phyloP scores from a whole-genome alignment of 2,329 filamentous ascomycete genomes.

The Akanthomyces dipterigenus region DNA sequence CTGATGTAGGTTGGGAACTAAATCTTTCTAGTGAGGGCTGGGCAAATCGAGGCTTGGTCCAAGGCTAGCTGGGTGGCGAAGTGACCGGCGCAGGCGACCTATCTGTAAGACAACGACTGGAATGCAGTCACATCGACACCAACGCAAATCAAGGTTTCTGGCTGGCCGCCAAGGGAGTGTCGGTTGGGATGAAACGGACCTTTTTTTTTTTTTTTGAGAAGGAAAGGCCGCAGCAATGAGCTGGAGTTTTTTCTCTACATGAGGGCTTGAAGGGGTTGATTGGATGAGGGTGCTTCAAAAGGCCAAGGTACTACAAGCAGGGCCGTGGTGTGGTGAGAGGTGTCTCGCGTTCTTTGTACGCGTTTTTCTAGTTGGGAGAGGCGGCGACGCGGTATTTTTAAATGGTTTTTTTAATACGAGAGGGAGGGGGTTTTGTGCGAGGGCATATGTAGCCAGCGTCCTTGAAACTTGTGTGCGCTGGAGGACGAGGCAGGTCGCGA shows the following conservation, averaged over 20 bases:
- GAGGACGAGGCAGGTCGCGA: not conserved
- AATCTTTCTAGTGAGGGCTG: not conserved
- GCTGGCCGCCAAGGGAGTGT: not conserved
- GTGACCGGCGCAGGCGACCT: not conserved
- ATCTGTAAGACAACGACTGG: not conserved
- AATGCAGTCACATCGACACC: not conserved
- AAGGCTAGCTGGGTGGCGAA: no score
- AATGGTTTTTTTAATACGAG: not conserved
- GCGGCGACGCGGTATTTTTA: not conserved
- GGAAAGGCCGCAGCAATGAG: not conserved
- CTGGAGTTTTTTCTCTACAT: not conserved
- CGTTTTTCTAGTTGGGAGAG: not conserved
- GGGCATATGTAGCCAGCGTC: not conserved
- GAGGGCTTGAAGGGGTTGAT: not conserved
- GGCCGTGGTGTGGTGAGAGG: not conserved
- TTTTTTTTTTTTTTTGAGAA: no score
- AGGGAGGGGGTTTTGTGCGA: not conserved
- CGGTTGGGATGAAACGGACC: not conserved
- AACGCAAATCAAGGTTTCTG: not conserved
- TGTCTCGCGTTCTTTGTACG: not conserved
- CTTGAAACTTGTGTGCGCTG: not conserved
- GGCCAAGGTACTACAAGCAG: not conserved
- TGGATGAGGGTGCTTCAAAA: not conserved
- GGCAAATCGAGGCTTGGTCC: not conserved
- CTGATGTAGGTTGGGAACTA: not conserved